Percentiles rank a stretch among this genome's conserved stretches.
phyloP scores from a whole-genome alignment of 768 basidiomycete genomes.

The Inosperma sp. region DNA sequence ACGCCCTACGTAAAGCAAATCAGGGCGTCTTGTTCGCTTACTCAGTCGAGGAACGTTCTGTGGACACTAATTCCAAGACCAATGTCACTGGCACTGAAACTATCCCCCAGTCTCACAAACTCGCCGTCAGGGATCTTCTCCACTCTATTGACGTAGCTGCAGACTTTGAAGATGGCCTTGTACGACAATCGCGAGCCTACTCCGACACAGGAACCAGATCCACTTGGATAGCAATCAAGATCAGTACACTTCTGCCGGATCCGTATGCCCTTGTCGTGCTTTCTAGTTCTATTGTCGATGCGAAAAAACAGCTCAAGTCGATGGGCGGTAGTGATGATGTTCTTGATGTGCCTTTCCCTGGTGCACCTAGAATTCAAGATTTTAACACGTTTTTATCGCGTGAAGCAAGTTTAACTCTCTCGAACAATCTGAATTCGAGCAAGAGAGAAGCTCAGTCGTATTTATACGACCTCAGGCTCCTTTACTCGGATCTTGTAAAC shows the following conservation, averaged over 20 bases:
- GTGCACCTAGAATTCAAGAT: conserved; percentile 57
- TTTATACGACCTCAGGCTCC: conserved; percentile 52
- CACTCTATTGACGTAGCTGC: conserved; percentile 74
- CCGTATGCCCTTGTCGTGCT: conserved; percentile 56
- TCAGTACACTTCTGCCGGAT: conserved; percentile 71
- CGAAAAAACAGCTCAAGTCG: too few species aligned
- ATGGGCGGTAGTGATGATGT: conserved; percentile 12
- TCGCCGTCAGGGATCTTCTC: conserved; percentile 70
- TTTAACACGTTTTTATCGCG: conserved; percentile 46
- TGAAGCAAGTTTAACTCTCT: conserved; percentile 6
- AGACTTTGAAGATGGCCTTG: conserved; percentile 61
- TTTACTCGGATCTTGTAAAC: conserved; percentile 55
- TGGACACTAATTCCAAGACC: conserved; percentile 42
- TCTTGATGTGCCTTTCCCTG: conserved; percentile 58
- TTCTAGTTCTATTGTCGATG: conserved; percentile 57
- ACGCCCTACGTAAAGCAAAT: conserved; percentile 56
- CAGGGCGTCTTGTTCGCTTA: conserved; percentile 79
- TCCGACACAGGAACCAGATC: conserved; percentile 37
- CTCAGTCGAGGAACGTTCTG: conserved; percentile 74
- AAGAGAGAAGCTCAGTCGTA: too few species aligned
- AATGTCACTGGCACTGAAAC: conserved; percentile 15
- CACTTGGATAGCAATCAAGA: conserved; percentile 84
- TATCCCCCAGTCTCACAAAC: conserved; percentile 42
- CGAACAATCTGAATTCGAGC: too few species aligned
- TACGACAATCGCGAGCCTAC: background rate